Conservation (phyloP, 2,329 filamentous ascomycete genomes). For the Dothideomycetes sp. region DNA sequence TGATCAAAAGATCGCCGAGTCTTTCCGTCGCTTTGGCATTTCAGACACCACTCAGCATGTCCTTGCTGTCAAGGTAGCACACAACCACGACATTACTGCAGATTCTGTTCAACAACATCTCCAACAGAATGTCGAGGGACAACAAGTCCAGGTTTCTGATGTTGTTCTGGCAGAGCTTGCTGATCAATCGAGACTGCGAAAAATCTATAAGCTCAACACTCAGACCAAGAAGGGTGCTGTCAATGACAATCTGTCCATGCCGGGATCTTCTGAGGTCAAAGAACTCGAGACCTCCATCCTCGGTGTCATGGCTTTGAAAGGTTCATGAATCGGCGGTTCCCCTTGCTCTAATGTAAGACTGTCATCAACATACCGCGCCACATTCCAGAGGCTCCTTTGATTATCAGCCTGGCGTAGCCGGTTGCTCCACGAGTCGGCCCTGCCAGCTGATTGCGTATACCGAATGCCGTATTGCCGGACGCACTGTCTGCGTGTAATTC, state of each 20-base stretch:
- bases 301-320: slow-evolving; percentile 69
- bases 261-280: slow-evolving; percentile 14
- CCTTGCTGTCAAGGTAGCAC: slow-evolving; percentile 71
- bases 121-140: slow-evolving; percentile 51
- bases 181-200: slow-evolving; percentile 63
- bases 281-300: slow-evolving; percentile 63
- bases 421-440: too few relatives aligned
- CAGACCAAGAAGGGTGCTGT: slow-evolving; percentile 34
- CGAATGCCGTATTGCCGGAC: too few relatives aligned
- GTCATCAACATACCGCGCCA: too few relatives aligned
- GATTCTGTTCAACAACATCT: slow-evolving; percentile 54
- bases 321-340: slow-evolving; percentile 31
- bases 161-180: slow-evolving; percentile 49
- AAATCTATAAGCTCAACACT: slow-evolving; percentile 75
- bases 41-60: slow-evolving; percentile 59
- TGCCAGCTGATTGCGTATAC: too few relatives aligned
- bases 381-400: too few relatives aligned
- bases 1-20: slow-evolving; percentile 65
- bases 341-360: too few relatives aligned
- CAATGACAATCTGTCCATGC: slow-evolving; percentile 15
- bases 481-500: too few relatives aligned
- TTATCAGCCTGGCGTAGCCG: too few relatives aligned
- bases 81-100: slow-evolving; percentile 30
- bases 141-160: slow-evolving; percentile 51
- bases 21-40: slow-evolving; percentile 83